phyloP scores from a whole-genome alignment of 176 grass and related monocot species.

The Aegilops umbellulata region DNA sequence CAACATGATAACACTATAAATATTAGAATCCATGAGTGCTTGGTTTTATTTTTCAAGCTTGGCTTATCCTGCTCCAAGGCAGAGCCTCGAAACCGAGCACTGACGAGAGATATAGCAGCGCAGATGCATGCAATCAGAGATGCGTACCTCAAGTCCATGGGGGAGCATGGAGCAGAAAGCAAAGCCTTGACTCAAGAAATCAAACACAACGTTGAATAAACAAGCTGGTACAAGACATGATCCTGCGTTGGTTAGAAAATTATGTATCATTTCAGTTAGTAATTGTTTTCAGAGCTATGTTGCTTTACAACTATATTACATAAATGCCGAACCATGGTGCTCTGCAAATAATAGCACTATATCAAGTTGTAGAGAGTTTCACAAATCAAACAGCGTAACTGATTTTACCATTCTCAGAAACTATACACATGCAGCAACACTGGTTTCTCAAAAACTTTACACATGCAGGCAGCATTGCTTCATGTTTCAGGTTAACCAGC shows the following conservation, averaged over 20 bases:
- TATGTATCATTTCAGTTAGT: neutral
- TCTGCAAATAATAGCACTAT: neutral
- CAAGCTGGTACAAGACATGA: neutral
- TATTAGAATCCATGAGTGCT: too few relatives aligned
- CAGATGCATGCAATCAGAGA: too few relatives aligned
- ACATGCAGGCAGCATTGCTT: neutral
- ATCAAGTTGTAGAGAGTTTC: neutral
- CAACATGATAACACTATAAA: too few relatives aligned
- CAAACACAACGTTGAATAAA: too few relatives aligned
- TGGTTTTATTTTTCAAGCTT: too few relatives aligned
- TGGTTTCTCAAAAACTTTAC: neutral
- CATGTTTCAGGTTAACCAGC: neutral
- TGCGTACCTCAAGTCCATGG: neutral
- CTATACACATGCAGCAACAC: too few relatives aligned
- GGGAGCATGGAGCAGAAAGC: neutral
- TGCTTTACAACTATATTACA: neutral
- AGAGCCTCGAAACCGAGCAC: too few relatives aligned
- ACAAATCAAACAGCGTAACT: neutral
- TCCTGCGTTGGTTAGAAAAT: neutral
- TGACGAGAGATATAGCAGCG: too few relatives aligned
- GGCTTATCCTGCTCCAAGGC: too few relatives aligned
- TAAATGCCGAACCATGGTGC: neutral
- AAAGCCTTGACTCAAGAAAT: neutral
- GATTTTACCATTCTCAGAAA: neutral
- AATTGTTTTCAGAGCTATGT: neutral